These are phyloP conservation scores for Zasmidium angulare DNA, from an alignment of 2,329 filamentous ascomycete species.

Conservation along the genomic window DNA sequence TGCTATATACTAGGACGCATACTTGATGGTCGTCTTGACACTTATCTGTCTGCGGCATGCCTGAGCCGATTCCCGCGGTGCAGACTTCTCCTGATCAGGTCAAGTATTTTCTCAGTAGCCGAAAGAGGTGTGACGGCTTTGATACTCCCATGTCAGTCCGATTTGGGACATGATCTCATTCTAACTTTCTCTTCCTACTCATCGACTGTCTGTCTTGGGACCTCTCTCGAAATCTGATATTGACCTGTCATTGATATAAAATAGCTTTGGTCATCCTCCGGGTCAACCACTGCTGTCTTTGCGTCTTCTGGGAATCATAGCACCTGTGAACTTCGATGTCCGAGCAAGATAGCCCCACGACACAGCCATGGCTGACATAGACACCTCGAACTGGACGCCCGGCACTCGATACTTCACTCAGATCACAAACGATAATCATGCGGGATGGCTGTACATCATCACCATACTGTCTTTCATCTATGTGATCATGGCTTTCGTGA, in stretches of 20 bases:
- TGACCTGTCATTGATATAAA: neutral
- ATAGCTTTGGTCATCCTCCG: too few relatives aligned
- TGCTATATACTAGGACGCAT: too few relatives aligned
- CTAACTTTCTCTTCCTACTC: too few relatives aligned
- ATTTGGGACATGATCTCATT: neutral
- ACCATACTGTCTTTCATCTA: slow-evolving; percentile 22
- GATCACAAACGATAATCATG: slow-evolving; percentile 17
- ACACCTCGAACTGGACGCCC: slow-evolving; percentile 16
- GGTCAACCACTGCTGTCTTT: too few relatives aligned
- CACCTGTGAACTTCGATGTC: neutral
- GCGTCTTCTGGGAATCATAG: too few relatives aligned
- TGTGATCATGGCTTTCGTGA: slow-evolving; percentile 15
- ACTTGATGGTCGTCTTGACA: too few relatives aligned
- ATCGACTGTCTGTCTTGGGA: neutral
- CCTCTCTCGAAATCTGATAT: neutral
- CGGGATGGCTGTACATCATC: slow-evolving; percentile 24
- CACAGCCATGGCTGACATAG: slow-evolving; percentile 8
- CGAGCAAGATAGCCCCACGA: neutral
- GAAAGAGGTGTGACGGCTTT: neutral
- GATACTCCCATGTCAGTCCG: neutral
- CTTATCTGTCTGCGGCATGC: neutral
- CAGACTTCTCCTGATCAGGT: neutral
- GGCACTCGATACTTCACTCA: slow-evolving; percentile 20
- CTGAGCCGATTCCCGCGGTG: neutral
- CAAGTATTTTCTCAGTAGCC: neutral